phyloP scores from a whole-genome alignment of 306 rosid species.

The Cucumis hystrix region DNA sequence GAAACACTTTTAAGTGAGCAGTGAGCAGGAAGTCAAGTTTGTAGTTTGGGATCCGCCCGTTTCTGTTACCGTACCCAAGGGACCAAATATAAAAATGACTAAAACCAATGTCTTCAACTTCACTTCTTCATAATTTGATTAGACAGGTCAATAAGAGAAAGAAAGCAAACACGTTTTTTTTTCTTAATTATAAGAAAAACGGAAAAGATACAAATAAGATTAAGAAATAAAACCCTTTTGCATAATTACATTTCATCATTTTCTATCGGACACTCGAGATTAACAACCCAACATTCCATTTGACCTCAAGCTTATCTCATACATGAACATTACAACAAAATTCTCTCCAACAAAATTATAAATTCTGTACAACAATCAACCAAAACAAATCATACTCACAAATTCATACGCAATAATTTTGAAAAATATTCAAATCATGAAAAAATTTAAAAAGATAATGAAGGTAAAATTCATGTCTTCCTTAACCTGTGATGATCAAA shows the following conservation, averaged over 20 bases:
- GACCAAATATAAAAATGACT: too few relatives aligned
- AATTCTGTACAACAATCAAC: background rate
- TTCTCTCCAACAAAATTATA: background rate
- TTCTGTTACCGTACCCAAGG: too few relatives aligned
- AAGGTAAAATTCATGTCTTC: background rate
- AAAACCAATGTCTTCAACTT: background rate
- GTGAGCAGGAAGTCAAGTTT: too few relatives aligned
- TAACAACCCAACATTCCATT: background rate
- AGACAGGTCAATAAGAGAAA: background rate
- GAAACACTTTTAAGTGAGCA: too few relatives aligned
- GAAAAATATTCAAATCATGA: slow-evolving; percentile 1
- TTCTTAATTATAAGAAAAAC: background rate
- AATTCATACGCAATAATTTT: background rate
- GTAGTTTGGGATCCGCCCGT: too few relatives aligned
- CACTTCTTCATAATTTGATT: background rate
- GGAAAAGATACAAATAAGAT: background rate
- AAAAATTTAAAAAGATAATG: background rate
- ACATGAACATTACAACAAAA: background rate
- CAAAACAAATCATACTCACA: background rate
- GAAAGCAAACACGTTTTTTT: background rate
- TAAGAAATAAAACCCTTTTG: background rate
- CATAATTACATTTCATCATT: background rate
- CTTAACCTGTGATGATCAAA: slow-evolving; percentile 14
- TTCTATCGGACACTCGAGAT: background rate
- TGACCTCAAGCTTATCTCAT: background rate